Evolutionary conservation across 306 rosid species (phyloP).

Genomic region (Inga oerstediana): DNA sequence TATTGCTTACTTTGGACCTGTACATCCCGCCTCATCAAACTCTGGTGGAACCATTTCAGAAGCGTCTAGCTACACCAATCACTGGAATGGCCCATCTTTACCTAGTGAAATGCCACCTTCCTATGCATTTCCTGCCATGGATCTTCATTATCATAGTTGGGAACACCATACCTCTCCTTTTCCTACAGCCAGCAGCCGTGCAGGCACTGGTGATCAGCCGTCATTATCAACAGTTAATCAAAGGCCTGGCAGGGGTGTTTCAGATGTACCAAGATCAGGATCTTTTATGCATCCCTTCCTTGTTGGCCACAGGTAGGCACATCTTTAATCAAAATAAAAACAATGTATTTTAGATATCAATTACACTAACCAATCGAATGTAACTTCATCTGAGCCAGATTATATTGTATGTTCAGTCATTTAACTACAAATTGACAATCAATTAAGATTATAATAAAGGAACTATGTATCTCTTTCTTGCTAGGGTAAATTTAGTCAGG

Average conservation of each 20-base stretch:
- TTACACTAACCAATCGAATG: background rate
- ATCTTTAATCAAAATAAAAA: slow-evolving; percentile 13
- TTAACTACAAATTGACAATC: background rate
- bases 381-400: slow-evolving; percentile 11
- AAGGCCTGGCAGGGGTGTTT: slow-evolving; percentile 70
- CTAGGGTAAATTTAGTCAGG: slow-evolving; percentile 14
- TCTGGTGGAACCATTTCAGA: slow-evolving; percentile 81
- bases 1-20: slow-evolving; percentile 85
- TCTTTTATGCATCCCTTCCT: slow-evolving; percentile 79
- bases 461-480: background rate
- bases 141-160: slow-evolving; percentile 91
- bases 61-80: slow-evolving; percentile 62
- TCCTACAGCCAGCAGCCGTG: slow-evolving; percentile 63
- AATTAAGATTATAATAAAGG: slow-evolving; percentile 6
- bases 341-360: background rate
- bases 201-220: slow-evolving; percentile 68
- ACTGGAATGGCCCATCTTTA: slow-evolving; percentile 80
- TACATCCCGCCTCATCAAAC: slow-evolving; percentile 91
- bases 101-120: slow-evolving; percentile 77
- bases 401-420: background rate
- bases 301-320: slow-evolving; percentile 82
- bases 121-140: slow-evolving; percentile 84
- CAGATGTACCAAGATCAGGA: slow-evolving; percentile 81
- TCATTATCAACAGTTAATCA: slow-evolving; percentile 65
- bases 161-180: slow-evolving; percentile 89